Base-by-base conservation (phyloP, 192 early-diverging fungal species). In the Linnemannia elongata region DNA sequence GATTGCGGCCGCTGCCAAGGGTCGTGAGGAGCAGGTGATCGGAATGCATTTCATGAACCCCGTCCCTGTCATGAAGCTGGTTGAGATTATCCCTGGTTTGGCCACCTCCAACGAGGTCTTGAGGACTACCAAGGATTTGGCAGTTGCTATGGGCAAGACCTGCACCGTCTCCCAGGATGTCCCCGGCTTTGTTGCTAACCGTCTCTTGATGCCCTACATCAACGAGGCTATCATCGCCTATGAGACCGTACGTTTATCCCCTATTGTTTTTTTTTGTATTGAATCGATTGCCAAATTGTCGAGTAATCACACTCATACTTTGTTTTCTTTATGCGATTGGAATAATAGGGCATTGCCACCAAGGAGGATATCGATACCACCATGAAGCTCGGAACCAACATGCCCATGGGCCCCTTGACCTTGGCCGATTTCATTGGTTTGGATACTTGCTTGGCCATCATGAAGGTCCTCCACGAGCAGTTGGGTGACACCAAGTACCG, bases 11-110 rank as follows among this genome's bases (percentile, higher is more conserved):
- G 92, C 97, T n/a, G 97, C 97, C 24, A 93, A 91, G 74, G 90
- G 94, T 9, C 90, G 96, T 18, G 95, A 96, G 42, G 90, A 94
- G 80, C 81, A 94, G 89, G 97, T 98, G 54, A 96, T 99, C 89
- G 98, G 98, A 39, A 99, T 99, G 98, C 98, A 99, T 81, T 99
- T 99, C 89, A 99, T 99, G 98, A 99, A 99, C 90, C 94, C 95
- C 6, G 97, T 98, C 13, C 97, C 97, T 8, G 96, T 99, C 57
- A 99, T 99, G 98, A 96, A 96, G 89, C 91, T 98, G 33, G 97
- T 98, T 4, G 97, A 99, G 88, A 94, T 99, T 74, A 99, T 99
- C 87, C 97, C 98, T 4, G 98, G 98, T 15, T 78, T 99, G 69
- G 96, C 95, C 38, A 98, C 98, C 15, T 92, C 93, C 22, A 55